Evolutionary conservation across 2,329 filamentous ascomycete genomes (phyloP).

Genomic region (Colletotrichum sp.): DNA sequence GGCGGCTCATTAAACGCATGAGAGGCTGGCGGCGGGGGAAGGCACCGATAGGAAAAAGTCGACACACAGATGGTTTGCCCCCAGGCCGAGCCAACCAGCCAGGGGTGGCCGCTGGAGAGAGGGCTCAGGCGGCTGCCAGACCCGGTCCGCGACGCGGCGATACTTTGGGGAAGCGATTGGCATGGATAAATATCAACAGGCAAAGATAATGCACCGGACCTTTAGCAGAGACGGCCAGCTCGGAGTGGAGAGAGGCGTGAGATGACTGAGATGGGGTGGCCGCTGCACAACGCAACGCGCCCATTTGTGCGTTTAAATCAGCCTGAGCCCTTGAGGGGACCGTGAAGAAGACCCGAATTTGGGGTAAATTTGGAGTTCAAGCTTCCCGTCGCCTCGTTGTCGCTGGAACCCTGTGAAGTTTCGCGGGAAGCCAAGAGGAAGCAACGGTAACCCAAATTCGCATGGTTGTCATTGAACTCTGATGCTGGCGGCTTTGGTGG

Average conservation of each 20-base stretch:
- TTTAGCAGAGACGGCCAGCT: background rate
- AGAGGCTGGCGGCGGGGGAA: slow-evolving; percentile 1
- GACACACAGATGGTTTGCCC: slow-evolving; percentile 6
- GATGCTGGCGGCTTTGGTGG: slow-evolving; percentile 12
- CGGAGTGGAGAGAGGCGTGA: background rate
- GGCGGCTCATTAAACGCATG: background rate
- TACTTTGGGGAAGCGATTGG: slow-evolving; percentile 1
- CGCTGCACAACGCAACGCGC: slow-evolving; percentile 2
- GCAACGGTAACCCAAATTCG: background rate
- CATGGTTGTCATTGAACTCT: background rate
- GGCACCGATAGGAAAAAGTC: slow-evolving; percentile 9
- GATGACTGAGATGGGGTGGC: background rate
- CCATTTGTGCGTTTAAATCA: slow-evolving; percentile 25
- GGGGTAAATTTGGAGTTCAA: slow-evolving; percentile 3
- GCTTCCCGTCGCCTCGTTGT: background rate
- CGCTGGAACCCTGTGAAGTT: background rate
- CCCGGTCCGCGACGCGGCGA: background rate
- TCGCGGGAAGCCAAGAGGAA: background rate
- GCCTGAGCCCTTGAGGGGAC: background rate
- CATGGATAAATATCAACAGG: slow-evolving; percentile 9
- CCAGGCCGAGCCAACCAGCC: background rate
- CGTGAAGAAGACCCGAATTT: background rate
- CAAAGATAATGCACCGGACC: background rate
- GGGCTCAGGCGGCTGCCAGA: background rate
- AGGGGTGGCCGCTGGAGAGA: background rate